A percentile compares a stretch with the other conserved stretches of the same genome.
Evolutionary conservation across 352 stramenopile genomes (phyloP).

Genomic region (Globisporangium okanoganense): DNA sequence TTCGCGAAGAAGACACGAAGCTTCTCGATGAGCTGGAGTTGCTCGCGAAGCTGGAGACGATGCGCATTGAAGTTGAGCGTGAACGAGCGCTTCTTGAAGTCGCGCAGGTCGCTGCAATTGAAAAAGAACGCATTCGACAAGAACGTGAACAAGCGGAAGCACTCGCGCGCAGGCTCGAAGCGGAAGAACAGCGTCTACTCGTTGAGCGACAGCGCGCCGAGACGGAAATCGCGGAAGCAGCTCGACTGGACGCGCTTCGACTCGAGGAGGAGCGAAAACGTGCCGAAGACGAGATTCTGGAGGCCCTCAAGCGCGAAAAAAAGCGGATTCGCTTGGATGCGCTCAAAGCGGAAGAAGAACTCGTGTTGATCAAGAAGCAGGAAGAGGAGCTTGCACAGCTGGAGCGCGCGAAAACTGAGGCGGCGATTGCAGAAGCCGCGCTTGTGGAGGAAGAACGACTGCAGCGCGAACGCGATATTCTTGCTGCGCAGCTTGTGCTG

Average conservation of each 20-base stretch:
- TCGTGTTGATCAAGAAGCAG: conserved; percentile 13
- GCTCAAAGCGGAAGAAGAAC: conserved; percentile 20
- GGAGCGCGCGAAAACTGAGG: conserved; percentile 6
- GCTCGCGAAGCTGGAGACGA: conserved; percentile 6
- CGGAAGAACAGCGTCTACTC: conserved; percentile 18
- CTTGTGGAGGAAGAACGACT: conserved; percentile 11
- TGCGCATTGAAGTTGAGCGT: conserved; percentile 1
- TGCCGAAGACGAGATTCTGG: conserved; percentile 9
- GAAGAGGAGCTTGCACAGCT: not conserved
- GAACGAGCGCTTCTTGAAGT: conserved; percentile 7
- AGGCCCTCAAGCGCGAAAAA: conserved; percentile 20
- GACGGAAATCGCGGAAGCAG: conserved; percentile 22
- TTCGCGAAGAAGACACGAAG: conserved; percentile 13
- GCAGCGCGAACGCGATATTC: not conserved
- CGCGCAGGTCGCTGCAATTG: not conserved
- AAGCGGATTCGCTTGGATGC: conserved; percentile 12
- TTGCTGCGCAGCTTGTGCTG: conserved; percentile 2
- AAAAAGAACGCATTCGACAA: conserved; percentile 3
- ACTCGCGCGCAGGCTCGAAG: conserved; percentile 14
- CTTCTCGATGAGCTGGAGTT: conserved; percentile 14
- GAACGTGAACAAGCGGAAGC: conserved; percentile 12
- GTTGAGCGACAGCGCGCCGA: conserved; percentile 12
- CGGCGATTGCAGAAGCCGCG: conserved; percentile 7
- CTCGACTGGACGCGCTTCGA: not conserved
- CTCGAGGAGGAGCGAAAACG: conserved; percentile 3